Conservation (phyloP, 306 rosid genomes). For the Acmispon strigosus region DNA sequence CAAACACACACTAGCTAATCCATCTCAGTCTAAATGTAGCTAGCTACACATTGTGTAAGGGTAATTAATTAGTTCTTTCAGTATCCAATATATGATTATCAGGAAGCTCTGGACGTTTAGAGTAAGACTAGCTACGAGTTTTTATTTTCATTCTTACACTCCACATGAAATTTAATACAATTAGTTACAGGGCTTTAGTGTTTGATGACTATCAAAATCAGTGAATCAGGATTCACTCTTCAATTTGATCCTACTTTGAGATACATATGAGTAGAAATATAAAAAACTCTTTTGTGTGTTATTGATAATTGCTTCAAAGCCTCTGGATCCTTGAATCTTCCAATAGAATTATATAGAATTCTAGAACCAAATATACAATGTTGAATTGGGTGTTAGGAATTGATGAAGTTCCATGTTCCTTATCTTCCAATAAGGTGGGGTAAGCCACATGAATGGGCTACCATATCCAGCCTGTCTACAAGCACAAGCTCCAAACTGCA, state of each 20-base stretch:
- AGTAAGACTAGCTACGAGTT: too few species aligned
- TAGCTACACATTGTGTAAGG: not conserved
- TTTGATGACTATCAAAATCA: not conserved
- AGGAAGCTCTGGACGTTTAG: too few species aligned
- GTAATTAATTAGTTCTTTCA: not conserved
- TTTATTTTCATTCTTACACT: too few species aligned
- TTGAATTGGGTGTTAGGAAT: slow-evolving; percentile 7
- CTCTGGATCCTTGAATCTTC: slow-evolving; percentile 1
- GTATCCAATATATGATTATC: too few species aligned
- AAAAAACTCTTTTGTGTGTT: not conserved
- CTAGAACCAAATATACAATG: slow-evolving; percentile 21
- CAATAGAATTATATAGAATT: not conserved
- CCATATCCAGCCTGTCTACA: slow-evolving; percentile 59
- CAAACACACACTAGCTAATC: not conserved
- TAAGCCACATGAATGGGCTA: slow-evolving; percentile 32
- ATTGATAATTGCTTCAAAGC: not conserved
- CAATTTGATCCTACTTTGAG: not conserved
- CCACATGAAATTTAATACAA: too few species aligned
- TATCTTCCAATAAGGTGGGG: slow-evolving; percentile 39
- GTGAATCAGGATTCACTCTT: not conserved
- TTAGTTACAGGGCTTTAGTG: not conserved
- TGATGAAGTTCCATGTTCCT: slow-evolving; percentile 17
- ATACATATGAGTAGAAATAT: not conserved
- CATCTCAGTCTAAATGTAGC: not conserved
- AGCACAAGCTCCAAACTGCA: slow-evolving; percentile 25